Conservation (phyloP, 2,329 filamentous ascomycete species). For the Xylariales sp. region DNA sequence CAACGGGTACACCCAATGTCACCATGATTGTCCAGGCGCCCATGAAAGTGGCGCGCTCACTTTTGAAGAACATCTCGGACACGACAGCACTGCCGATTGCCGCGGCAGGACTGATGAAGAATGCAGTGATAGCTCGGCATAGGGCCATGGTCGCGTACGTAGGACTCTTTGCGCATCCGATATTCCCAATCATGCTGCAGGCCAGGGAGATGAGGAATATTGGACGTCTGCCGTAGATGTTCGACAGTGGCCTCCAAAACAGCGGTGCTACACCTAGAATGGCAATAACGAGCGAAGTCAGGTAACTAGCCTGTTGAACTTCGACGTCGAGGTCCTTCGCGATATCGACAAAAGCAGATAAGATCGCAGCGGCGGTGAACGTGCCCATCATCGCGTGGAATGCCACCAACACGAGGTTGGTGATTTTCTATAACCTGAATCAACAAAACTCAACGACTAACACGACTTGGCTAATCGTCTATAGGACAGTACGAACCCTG, state of each 20-base stretch:
- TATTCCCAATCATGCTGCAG: constrained; percentile 42
- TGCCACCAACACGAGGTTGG: constrained; percentile 49
- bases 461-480: background rate
- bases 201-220: constrained; percentile 48
- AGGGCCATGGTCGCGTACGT: constrained; percentile 44
- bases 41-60: constrained; percentile 49
- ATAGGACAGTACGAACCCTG: constrained; percentile 31
- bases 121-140: constrained; percentile 47
- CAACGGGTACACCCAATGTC: constrained; percentile 22
- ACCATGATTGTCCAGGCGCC: constrained; percentile 48
- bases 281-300: constrained; percentile 51
- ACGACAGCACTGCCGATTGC: constrained; percentile 54
- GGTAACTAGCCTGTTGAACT: constrained; percentile 45
- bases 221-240: constrained; percentile 48
- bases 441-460: background rate
- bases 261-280: constrained; percentile 49
- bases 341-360: constrained; percentile 49
- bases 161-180: constrained; percentile 47
- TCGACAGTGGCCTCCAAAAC: constrained; percentile 52
- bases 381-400: constrained; percentile 55
- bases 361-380: constrained; percentile 49
- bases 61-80: constrained; percentile 53
- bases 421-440: constrained; percentile 36
- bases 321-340: constrained; percentile 42
- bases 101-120: constrained; percentile 51